A percentile compares a stretch with the other conserved stretches of the same genome.
Evolutionary conservation across 2,329 filamentous ascomycete genomes (phyloP).

Genomic region (Rutstroemia sydowiana): DNA sequence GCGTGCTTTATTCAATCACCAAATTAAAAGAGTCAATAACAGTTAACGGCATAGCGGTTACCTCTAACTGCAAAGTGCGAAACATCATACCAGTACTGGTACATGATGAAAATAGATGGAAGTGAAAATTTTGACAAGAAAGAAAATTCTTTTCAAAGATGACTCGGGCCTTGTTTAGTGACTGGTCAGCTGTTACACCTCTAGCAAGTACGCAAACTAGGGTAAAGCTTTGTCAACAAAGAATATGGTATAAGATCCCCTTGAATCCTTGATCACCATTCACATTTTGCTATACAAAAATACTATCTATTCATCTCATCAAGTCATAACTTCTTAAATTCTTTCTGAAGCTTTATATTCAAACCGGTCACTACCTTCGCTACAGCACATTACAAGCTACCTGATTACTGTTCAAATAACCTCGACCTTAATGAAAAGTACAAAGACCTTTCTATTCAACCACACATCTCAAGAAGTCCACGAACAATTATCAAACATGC

Average conservation of each 20-base stretch:
- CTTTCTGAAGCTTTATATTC: neutral
- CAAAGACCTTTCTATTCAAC: neutral
- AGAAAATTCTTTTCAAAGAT: slow-evolving; percentile 4
- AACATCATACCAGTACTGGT: slow-evolving; percentile 1
- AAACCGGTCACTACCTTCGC: too few species aligned
- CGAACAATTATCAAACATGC: slow-evolving; percentile 12
- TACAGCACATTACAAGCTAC: too few species aligned
- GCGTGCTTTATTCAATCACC: neutral
- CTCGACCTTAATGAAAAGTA: neutral
- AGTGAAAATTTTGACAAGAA: neutral
- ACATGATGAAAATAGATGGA: neutral
- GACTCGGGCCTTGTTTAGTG: neutral
- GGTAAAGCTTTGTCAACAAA: neutral
- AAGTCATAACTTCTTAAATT: neutral
- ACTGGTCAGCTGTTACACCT: slow-evolving; percentile 6
- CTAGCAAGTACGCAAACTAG: neutral
- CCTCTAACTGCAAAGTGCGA: slow-evolving; percentile 11
- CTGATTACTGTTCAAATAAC: neutral
- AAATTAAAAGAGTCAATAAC: neutral
- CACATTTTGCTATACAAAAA: neutral
- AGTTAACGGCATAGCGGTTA: slow-evolving; percentile 4
- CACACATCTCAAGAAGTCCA: neutral
- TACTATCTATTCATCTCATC: neutral
- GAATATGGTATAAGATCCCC: neutral
- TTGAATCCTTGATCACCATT: neutral